These are phyloP conservation scores for Aspergillus phoenicis DNA, from an alignment of 2,329 filamentous ascomycete genomes.

Conservation along the genomic window DNA sequence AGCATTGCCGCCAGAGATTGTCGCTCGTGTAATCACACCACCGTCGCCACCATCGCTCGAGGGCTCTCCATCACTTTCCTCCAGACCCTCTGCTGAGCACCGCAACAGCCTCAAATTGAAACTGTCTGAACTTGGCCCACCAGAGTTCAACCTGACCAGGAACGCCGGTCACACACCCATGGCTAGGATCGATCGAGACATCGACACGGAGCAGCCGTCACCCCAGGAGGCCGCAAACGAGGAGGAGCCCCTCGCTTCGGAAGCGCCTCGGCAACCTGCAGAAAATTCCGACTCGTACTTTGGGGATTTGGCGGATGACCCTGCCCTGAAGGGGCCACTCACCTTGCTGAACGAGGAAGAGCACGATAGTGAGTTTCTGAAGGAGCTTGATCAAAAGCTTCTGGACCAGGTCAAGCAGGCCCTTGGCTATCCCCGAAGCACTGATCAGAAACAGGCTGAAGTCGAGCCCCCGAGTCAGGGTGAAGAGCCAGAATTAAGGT, in stretches of 20 bases:
- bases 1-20: slow-evolving; percentile 46
- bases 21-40: slow-evolving; percentile 48
- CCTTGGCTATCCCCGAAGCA: slow-evolving; percentile 26
- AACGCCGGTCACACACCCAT: slow-evolving; percentile 51
- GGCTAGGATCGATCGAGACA: slow-evolving; percentile 42
- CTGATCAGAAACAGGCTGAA: slow-evolving; percentile 28
- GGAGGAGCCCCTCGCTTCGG: slow-evolving; percentile 38
- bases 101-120: slow-evolving; percentile 38
- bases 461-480: slow-evolving; percentile 26
- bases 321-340: slow-evolving; percentile 47
- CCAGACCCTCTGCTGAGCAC: slow-evolving; percentile 28
- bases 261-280: slow-evolving; percentile 37
- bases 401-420: slow-evolving; percentile 42
- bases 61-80: slow-evolving; percentile 29
- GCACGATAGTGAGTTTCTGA: slow-evolving; percentile 45
- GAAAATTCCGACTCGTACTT: slow-evolving; percentile 48
- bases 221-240: slow-evolving; percentile 23
- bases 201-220: slow-evolving; percentile 33
- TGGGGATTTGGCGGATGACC: slow-evolving; percentile 45
- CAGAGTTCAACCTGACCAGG: slow-evolving; percentile 43
- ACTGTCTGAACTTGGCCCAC: slow-evolving; percentile 41
- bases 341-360: slow-evolving; percentile 46
- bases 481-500: slow-evolving; percentile 43
- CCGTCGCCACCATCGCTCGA: slow-evolving; percentile 37
- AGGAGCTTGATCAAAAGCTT: slow-evolving; percentile 47